phyloP scores from a whole-genome alignment of 1,139 yeast species.

The Suhomyces bribrorum region DNA sequence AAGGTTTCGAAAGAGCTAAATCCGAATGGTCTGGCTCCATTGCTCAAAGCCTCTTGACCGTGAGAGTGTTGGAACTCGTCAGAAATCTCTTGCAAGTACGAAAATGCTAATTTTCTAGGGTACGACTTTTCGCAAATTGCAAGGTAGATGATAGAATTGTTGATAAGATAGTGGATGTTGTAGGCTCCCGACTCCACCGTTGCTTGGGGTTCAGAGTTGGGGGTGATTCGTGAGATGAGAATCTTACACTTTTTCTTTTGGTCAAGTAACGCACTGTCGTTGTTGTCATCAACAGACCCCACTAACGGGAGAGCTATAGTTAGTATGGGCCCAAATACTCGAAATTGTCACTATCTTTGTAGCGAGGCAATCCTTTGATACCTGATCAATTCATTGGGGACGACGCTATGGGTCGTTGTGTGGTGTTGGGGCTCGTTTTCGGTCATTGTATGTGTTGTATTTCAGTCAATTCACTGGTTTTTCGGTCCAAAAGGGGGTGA shows the following conservation, averaged over 20 bases:
- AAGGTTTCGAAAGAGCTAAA: slow-evolving; percentile 83
- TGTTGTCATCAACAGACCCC: slow-evolving; percentile 89
- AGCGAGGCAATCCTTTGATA: no score
- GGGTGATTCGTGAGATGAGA: slow-evolving; percentile 72
- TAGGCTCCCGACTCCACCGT: slow-evolving; percentile 77
- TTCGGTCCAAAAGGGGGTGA: no score
- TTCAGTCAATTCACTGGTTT: no score
- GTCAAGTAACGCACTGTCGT: slow-evolving; percentile 56
- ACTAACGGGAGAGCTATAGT: slow-evolving; percentile 76
- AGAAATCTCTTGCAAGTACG: slow-evolving; percentile 79
- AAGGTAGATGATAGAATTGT: slow-evolving; percentile 67
- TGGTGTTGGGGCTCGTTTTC: no score
- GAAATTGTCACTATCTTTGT: no score
- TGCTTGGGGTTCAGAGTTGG: slow-evolving; percentile 82
- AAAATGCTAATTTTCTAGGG: slow-evolving; percentile 86
- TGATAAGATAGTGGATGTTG: slow-evolving; percentile 74
- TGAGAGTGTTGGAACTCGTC: slow-evolving; percentile 81
- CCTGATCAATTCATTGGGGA: no score
- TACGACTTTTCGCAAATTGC: slow-evolving; percentile 76
- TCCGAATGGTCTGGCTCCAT: slow-evolving; percentile 80
- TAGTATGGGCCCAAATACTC: no score
- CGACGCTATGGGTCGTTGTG: no score
- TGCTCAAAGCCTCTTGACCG: slow-evolving; percentile 65
- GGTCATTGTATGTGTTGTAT: no score
- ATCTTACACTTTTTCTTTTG: slow-evolving; percentile 86